Percentiles rank a stretch among this genome's conserved stretches.
Evolutionary conservation across 1,284 basidiomycete species (phyloP).

Genomic region (Pascua sp.): DNA sequence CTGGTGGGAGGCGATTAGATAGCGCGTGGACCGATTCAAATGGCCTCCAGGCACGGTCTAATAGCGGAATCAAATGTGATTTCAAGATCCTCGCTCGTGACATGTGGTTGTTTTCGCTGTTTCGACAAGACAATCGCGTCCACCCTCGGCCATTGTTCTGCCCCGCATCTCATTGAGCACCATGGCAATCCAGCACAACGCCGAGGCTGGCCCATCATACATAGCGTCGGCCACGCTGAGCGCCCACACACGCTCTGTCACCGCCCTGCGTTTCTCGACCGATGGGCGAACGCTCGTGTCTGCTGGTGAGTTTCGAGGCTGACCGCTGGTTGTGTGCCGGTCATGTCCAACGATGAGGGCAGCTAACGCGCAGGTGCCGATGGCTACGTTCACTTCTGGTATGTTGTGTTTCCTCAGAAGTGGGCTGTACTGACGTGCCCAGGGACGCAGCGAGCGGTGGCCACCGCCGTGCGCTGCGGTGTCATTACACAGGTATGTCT

Average conservation of each 20-base stretch:
- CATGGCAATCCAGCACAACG: constrained; percentile 8
- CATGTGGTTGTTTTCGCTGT: background rate
- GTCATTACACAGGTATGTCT: constrained; percentile 34
- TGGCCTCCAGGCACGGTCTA: background rate
- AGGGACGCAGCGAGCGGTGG: constrained; percentile 35
- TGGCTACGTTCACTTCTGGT: constrained; percentile 45
- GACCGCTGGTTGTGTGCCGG: no score
- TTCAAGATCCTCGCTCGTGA: background rate
- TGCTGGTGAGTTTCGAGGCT: constrained; percentile 33
- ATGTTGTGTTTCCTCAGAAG: background rate
- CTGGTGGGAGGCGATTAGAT: constrained; percentile 1
- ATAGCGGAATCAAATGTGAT: constrained; percentile 1
- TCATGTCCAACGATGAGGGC: no score
- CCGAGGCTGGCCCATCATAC: constrained; percentile 20
- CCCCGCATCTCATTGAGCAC: background rate
- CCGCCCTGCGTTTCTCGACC: constrained; percentile 51
- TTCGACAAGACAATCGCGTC: background rate
- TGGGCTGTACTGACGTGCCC: constrained; percentile 1
- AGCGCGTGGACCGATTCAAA: background rate
- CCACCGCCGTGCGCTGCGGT: constrained; percentile 26
- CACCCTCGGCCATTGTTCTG: background rate
- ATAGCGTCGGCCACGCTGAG: constrained; percentile 43
- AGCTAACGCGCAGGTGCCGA: constrained; percentile 41
- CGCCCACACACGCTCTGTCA: constrained; percentile 51
- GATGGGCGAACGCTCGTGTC: constrained; percentile 51